A percentile compares a stretch with the other conserved stretches of the same genome.
Conservation (phyloP, 106 monocot genomes). For the Dendrobium nobile region DNA sequence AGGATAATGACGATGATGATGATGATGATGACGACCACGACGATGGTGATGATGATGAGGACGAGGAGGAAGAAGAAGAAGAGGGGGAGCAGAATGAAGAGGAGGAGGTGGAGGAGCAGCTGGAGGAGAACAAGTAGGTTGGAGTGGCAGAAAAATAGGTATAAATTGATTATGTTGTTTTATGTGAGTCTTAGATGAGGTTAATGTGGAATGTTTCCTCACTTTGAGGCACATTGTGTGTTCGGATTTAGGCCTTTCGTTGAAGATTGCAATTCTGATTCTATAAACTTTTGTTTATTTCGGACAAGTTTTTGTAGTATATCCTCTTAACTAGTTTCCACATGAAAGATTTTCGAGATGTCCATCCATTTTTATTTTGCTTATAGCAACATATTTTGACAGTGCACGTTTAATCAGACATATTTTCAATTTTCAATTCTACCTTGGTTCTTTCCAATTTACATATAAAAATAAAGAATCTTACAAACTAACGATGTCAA, state of each 20-base stretch:
- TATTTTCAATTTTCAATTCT: no score
- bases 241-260: neutral
- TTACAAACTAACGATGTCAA: no score
- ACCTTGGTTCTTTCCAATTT: no score
- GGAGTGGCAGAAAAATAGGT: neutral
- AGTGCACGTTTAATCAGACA: no score
- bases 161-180: neutral
- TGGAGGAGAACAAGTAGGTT: neutral
- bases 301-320: neutral
- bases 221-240: neutral
- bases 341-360: neutral
- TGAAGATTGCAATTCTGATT: neutral
- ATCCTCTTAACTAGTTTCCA: neutral
- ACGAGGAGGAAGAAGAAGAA: neutral
- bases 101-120: slow-evolving; percentile 18
- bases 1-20: slow-evolving; percentile 30
- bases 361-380: no score
- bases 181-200: neutral
- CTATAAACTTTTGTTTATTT: neutral
- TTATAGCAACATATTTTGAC: no score
- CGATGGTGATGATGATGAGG: slow-evolving; percentile 25
- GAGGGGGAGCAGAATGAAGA: slow-evolving; percentile 8
- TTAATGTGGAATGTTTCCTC: neutral
- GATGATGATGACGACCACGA: slow-evolving; percentile 20
- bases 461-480: no score